Evolutionary conservation across 2,329 filamentous ascomycete genomes (phyloP), one percentile per base, ranked within the genome.

Genomic region (Ustulina deusta): DNA sequence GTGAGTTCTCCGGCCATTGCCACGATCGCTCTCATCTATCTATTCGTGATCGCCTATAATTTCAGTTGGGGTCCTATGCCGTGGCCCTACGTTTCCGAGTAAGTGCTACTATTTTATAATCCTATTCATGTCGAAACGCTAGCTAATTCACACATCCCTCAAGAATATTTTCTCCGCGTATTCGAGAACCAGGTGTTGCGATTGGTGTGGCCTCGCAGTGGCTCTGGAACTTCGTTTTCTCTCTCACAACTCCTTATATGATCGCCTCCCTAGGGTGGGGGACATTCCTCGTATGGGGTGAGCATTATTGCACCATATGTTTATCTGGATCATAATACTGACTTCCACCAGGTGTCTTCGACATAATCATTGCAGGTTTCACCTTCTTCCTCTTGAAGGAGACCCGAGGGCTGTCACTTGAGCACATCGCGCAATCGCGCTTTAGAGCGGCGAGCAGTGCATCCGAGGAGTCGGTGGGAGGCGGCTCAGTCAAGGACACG

Each of bases 351-450:
- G 74, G 74, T 17, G 68, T 81, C 10, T 81, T 83, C 20, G 82
- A 84, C 66, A 66, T 81, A 13, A 73, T 81, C 40, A 84, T 84
- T 52, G 76, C 75, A 2, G 36, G 74, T 6, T 65, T 85, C 70
- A 81, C 86, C 29, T 87, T 79, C 74, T 84, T 85, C 71, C 83
- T 87, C 75, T 81, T 92, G 65, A 89, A 90, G 65, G 90, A 91
- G 80, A 92, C 90, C 56, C 91, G 91, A 79, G 89, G 89, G 51
- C 81, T 91, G 6, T 87, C 86, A 0, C 83, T 92, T 38, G 90
- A 93, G 78, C 85, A 89, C 72, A 81, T 82, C 68, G 78, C 76
- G 2, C 72, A 77, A 20, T 74, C 75, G 51, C 65, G 73, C 10
- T 78, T 77, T 51, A 72, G 70, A 27, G 70, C 69, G 5, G 60